Conservation (phyloP, 2,329 filamentous ascomycete species). For the Trichoderma sp. region DNA sequence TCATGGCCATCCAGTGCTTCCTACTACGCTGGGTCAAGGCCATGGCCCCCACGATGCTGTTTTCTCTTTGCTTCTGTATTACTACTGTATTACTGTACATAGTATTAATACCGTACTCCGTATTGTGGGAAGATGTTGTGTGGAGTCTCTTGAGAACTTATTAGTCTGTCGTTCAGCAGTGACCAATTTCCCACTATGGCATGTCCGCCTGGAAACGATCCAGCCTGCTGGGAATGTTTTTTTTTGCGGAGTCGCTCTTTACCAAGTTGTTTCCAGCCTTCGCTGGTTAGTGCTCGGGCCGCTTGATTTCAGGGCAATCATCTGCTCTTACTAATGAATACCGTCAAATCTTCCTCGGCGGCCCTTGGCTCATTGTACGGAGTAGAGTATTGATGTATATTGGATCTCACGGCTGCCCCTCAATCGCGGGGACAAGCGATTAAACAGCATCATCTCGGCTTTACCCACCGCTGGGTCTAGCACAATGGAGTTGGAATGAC, state of each 20-base stretch:
- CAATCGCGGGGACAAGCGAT: conserved; percentile 6
- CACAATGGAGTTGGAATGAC: conserved; percentile 1
- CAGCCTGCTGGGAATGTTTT: not conserved
- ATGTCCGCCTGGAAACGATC: not conserved
- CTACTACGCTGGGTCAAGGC: not conserved
- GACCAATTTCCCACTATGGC: not conserved
- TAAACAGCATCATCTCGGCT: not conserved
- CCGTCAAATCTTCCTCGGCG: not conserved
- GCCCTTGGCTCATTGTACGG: not conserved
- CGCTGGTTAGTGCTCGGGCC: not conserved
- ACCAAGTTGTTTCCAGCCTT: not conserved
- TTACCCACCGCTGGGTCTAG: not conserved
- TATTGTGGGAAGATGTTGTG: not conserved
- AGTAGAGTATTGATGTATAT: not conserved
- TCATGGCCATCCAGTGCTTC: not conserved
- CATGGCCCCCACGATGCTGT: conserved; percentile 5
- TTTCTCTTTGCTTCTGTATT: too few relatives aligned
- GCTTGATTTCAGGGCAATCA: not conserved
- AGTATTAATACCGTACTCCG: too few relatives aligned
- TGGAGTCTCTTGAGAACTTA: conserved; percentile 1
- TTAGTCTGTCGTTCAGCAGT: not conserved
- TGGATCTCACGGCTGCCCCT: not conserved
- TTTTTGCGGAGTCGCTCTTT: not conserved
- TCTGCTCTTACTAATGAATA: not conserved
- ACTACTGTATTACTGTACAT: too few relatives aligned